Evolutionary conservation across 2,329 filamentous ascomycete species (phyloP), one percentile per base, ranked within the genome.

Genomic region (Trichoderma semiorbis): DNA sequence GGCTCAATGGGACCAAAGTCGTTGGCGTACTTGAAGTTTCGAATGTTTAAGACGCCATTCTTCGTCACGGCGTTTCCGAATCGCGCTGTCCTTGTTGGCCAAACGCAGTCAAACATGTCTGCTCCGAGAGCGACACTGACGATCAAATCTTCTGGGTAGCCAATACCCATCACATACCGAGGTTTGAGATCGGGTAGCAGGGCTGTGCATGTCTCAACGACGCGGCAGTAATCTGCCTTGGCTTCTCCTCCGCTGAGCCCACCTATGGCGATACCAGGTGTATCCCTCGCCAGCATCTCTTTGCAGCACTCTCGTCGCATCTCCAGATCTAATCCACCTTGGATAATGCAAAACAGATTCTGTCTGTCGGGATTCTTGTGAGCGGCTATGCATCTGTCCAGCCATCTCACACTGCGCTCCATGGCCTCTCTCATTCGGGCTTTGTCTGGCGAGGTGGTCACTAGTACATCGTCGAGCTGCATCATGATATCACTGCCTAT

Each of bases 21-120:
- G 73, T 88, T 84, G 1, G 93, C 90, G 78, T 90, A 98, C 58
- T 86, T 85, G 30, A 91, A 88, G 79, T 95, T 91, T 73, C 93
- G 91, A 61, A 99, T 84, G 80, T 97, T 98, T 60, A 98, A 83
- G n/a, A 93, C 89, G 12, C 96, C 97, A 55, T 85, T 77, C 70
- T 89, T 88, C 3, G 95, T 98, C 72, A 99, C 89, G 47, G 95
- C 96, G 79, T 98, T 98, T 72, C 97, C 96, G 79, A 99, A 99
- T 39, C 96, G 90, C 79, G 96, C 96, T 43, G 96, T 99, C 69
- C 96, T 88, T 5, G 96, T 98, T 1, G 96, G 97, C 96, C 96
- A 99, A 7, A 99, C 96, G 79, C 97, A 99, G 83, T 99, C 96
- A 80, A 99, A 99, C 96, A 99, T 99, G 82, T 99, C 96, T 63